A percentile compares a stretch with the other conserved stretches of the same genome.
phyloP scores from a whole-genome alignment of 2,329 filamentous ascomycete genomes.

The Coniochaeta sp. region DNA sequence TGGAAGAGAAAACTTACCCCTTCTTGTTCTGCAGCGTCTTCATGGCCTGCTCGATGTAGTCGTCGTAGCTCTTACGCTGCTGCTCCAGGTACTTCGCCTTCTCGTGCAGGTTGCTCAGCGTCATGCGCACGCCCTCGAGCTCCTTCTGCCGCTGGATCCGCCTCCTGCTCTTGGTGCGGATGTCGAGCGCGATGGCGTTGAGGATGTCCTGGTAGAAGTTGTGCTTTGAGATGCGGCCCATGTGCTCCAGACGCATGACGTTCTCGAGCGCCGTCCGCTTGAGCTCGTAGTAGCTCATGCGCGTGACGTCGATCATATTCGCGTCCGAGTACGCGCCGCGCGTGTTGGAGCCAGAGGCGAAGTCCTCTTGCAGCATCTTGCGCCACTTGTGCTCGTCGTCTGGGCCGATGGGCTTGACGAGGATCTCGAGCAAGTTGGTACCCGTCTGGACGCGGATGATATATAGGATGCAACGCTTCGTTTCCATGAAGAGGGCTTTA shows the following conservation, averaged over 20 bases:
- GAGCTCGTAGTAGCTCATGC: slow-evolving; percentile 84
- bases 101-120: slow-evolving; percentile 67
- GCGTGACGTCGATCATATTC: slow-evolving; percentile 82
- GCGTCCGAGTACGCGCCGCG: slow-evolving; percentile 84
- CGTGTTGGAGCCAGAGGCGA: slow-evolving; percentile 58
- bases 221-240: slow-evolving; percentile 78
- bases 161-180: slow-evolving; percentile 91
- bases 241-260: slow-evolving; percentile 79
- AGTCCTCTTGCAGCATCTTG: slow-evolving; percentile 73
- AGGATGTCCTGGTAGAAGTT: slow-evolving; percentile 98
- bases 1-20: slow-evolving; percentile 49
- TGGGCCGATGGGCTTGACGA: slow-evolving; percentile 77
- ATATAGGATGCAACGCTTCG: slow-evolving; percentile 92
- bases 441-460: slow-evolving; percentile 96
- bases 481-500: slow-evolving; percentile 95
- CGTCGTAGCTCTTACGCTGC: slow-evolving; percentile 95
- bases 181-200: slow-evolving; percentile 93
- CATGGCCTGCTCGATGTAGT: slow-evolving; percentile 99
- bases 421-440: slow-evolving; percentile 85
- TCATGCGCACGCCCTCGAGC: slow-evolving; percentile 73
- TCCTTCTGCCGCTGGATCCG: slow-evolving; percentile 88
- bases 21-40: slow-evolving; percentile 95
- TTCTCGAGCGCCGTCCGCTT: slow-evolving; percentile 93
- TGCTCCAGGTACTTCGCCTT: slow-evolving; percentile 91
- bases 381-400: slow-evolving; percentile 92